Conservation (phyloP, 1,139 yeast genomes). For the Candida sp. region DNA sequence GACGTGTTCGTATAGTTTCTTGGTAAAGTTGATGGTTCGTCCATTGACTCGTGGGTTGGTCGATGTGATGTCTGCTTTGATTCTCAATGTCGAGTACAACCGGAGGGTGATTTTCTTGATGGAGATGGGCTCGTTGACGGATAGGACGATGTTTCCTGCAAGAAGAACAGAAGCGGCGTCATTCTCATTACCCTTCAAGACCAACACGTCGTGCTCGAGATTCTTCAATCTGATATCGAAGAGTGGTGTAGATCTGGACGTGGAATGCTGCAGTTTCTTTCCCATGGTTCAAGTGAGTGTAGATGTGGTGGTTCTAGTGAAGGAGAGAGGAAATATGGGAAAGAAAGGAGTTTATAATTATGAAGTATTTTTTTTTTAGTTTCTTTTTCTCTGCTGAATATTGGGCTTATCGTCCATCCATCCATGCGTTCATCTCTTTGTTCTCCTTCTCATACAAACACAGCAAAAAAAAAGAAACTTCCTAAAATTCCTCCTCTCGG, state of each 20-base stretch:
- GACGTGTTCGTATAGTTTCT: constrained; percentile 69
- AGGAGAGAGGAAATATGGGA: neutral
- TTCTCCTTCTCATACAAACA: neutral
- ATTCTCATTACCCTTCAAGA: constrained; percentile 75
- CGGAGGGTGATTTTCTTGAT: constrained; percentile 67
- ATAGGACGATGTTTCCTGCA: constrained; percentile 77
- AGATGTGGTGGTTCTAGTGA: neutral
- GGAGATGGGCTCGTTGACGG: constrained; percentile 76
- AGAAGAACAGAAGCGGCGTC: constrained; percentile 82
- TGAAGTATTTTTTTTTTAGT: neutral
- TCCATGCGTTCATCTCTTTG: neutral
- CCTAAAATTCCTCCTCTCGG: neutral
- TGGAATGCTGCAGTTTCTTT: constrained; percentile 17
- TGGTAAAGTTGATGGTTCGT: constrained; percentile 59
- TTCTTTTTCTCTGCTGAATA: neutral
- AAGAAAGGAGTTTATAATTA: neutral
- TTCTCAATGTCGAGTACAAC: constrained; percentile 64
- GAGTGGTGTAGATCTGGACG: constrained; percentile 41
- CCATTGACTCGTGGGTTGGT: constrained; percentile 23
- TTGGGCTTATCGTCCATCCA: neutral
- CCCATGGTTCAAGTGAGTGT: constrained; percentile 13
- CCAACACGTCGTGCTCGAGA: constrained; percentile 77
- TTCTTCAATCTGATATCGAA: constrained; percentile 69
- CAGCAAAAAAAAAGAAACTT: neutral
- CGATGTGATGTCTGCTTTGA: constrained; percentile 32